Percentiles rank a stretch among this genome's conserved stretches.
Evolutionary conservation across 768 basidiomycete genomes (phyloP).

Genomic region (Boletus sensibilis): DNA sequence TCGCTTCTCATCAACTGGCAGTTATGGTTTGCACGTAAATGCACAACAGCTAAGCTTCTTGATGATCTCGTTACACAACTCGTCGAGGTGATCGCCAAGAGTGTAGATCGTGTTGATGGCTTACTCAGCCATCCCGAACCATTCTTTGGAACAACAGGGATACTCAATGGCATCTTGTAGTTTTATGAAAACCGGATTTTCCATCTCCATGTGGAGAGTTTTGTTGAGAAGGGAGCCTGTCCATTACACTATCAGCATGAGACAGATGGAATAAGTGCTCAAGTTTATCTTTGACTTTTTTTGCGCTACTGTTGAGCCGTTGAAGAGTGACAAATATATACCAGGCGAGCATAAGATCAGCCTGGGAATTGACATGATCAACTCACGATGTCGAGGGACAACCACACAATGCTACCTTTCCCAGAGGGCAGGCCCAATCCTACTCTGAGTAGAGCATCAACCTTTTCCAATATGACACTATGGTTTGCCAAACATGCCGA

Average conservation of each 20-base stretch:
- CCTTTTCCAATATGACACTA: constrained; percentile 75
- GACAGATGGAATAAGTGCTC: neutral
- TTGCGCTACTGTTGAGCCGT: constrained; percentile 88
- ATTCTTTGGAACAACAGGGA: constrained; percentile 82
- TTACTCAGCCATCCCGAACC: constrained; percentile 97
- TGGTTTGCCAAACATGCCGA: constrained; percentile 92
- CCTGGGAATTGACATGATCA: constrained; percentile 41
- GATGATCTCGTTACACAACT: constrained; percentile 76
- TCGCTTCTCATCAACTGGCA: constrained; percentile 24
- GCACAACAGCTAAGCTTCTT: constrained; percentile 75
- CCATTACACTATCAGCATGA: neutral
- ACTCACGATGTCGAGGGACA: neutral
- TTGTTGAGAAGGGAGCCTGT: constrained; percentile 86
- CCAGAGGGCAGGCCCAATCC: constrained; percentile 82
- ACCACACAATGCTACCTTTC: constrained; percentile 56
- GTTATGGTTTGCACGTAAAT: constrained; percentile 44
- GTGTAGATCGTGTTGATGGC: constrained; percentile 95
- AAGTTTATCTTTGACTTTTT: constrained; percentile 88
- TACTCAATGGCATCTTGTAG: constrained; percentile 78
- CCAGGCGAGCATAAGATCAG: constrained; percentile 84
- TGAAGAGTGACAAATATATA: constrained; percentile 95
- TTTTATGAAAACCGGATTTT: constrained; percentile 79
- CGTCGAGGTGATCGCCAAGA: constrained; percentile 90
- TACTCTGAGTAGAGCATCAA: constrained; percentile 81
- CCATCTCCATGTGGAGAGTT: constrained; percentile 83